Evolutionary conservation across 2,329 filamentous ascomycete species (phyloP), one percentile per base, ranked within the genome.

Genomic region (Shiraia sp.): DNA sequence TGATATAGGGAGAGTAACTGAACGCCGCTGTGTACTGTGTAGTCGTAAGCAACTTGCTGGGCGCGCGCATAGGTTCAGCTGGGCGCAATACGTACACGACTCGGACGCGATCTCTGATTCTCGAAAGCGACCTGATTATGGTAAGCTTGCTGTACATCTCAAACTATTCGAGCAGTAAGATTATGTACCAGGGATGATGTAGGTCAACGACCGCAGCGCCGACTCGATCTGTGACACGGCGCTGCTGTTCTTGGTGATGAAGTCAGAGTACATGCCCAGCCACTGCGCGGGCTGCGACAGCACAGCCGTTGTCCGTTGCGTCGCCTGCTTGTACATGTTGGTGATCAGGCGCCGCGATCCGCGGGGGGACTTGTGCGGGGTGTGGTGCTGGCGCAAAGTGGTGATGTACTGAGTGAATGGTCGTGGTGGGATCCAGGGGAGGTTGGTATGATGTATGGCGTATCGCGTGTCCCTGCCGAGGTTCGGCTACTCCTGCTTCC

Each of bases 91-190:
- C 77, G 50, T 75, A 81, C 82, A 79, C 32, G 88, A 92, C 72
- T 99, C 93, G 36, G 92, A 96, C 34, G 92, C 90, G 57, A 97
- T 86, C 69, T 97, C 93, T 49, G 92, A 91, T 72, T 97, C 92
- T 58, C 88, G 83, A 61, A 92, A 92, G 39, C 88, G 87, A 42
- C 88, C 85, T 86, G n/a, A 36, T 22, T 13, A 14, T 1, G 32
- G 32, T 69, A 36, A 71, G 58, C 29, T 42, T 28, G 35, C 17
- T 14, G 5, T 24, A 8, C 8, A 14, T 5, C 22, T 26, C 6
- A 15, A 15, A 10, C 13, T 7, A 8, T 16, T 4, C 28, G 14
- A 14, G 23, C 1, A 33, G 68, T 13, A 22, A 22, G 19, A 8
- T 8, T 53, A 42, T 66, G 42, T 66, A 84, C 87, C 91, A 43